Evolutionary conservation across 768 basidiomycete genomes (phyloP).

Genomic region (Lyophyllum semitale): DNA sequence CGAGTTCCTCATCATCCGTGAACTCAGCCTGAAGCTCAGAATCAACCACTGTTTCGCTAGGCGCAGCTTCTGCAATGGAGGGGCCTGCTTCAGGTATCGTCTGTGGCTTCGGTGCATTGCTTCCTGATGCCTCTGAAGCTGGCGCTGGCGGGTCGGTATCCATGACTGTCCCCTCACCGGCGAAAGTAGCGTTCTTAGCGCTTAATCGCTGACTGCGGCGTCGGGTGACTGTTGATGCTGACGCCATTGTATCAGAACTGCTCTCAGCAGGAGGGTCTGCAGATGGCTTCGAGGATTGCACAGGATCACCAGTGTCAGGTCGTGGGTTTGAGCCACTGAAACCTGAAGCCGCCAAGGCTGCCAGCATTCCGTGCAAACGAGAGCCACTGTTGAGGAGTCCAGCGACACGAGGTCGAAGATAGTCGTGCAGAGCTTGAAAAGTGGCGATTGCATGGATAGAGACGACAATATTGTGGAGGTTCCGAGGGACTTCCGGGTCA

Average conservation of each 20-base stretch:
- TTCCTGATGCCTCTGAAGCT: constrained; percentile 4
- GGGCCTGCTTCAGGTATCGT: constrained; percentile 19
- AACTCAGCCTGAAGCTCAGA: constrained; percentile 73
- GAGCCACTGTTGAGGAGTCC: constrained; percentile 64
- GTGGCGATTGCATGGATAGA: constrained; percentile 99
- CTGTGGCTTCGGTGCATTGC: constrained; percentile 7
- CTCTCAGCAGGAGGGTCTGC: constrained; percentile 32
- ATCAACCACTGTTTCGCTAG: constrained; percentile 63
- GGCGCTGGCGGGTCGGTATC: constrained; percentile 18
- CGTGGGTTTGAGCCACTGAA: constrained; percentile 54
- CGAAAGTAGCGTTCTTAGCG: constrained; percentile 52
- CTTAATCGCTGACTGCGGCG: constrained; percentile 85
- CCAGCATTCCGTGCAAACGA: constrained; percentile 85
- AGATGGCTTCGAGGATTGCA: constrained; percentile 31
- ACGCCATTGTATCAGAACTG: constrained; percentile 22
- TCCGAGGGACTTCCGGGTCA: constrained; percentile 85
- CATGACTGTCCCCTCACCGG: constrained; percentile 11
- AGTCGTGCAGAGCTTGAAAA: constrained; percentile 96
- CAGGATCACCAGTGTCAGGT: constrained; percentile 33
- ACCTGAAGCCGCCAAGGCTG: constrained; percentile 82
- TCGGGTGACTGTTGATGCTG: constrained; percentile 49
- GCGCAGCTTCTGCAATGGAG: constrained; percentile 40
- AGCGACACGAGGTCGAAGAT: constrained; percentile 86
- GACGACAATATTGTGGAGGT: constrained; percentile 87
- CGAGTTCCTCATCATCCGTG: constrained; percentile 85